Conservation (phyloP, 371 early-diverging fungal species). For the Amoeboaphelidium protococcarum region DNA sequence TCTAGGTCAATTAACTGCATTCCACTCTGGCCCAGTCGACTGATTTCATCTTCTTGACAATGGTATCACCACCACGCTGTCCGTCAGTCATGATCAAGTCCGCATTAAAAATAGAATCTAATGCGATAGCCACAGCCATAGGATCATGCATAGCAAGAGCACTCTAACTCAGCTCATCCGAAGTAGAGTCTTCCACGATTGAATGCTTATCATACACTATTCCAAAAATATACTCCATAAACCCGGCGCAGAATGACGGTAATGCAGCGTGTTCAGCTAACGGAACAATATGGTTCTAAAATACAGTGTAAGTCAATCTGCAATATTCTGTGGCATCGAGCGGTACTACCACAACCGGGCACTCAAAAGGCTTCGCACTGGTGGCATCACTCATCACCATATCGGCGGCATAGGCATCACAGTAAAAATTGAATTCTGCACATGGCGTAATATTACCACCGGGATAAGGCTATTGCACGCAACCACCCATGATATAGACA, state of each 20-base stretch:
- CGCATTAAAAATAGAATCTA: too few species aligned
- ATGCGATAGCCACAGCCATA: not conserved
- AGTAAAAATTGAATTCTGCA: conserved; percentile 27
- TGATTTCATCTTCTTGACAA: too few species aligned
- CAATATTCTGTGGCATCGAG: not conserved
- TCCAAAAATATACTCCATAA: not conserved
- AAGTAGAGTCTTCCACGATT: not conserved
- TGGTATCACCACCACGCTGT: too few species aligned
- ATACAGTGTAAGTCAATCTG: not conserved
- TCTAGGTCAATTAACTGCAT: too few species aligned
- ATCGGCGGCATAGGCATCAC: conserved; percentile 21
- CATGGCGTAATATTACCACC: conserved; percentile 21
- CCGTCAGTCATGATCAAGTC: too few species aligned
- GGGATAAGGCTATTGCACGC: conserved; percentile 3
- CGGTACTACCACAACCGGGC: not conserved
- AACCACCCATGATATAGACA: conserved; percentile 23
- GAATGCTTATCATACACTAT: not conserved
- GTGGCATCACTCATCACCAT: conserved; percentile 7
- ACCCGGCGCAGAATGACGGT: not conserved
- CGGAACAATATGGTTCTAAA: not conserved
- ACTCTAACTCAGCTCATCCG: not conserved
- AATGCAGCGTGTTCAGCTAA: not conserved
- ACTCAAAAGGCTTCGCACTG: too few species aligned
- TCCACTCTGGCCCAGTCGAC: too few species aligned
- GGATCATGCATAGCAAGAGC: not conserved